Percentiles rank a stretch among this genome's conserved stretches.
Conservation (phyloP, 257 asterid species). For the Handroanthus guayacan region DNA sequence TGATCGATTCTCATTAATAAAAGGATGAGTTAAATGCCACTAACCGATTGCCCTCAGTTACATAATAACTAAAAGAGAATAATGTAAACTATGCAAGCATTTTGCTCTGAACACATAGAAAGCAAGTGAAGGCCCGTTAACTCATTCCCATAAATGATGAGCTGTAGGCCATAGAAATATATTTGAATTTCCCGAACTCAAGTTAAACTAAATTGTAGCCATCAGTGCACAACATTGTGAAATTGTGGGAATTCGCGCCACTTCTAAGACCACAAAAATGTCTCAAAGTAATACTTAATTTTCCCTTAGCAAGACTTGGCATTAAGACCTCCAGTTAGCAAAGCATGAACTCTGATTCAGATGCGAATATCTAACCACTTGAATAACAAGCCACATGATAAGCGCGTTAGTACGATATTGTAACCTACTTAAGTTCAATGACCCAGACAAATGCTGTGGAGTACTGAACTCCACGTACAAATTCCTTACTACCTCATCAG, state of each 20-base stretch:
- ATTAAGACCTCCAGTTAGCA: constrained; percentile 11
- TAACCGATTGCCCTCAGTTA: not conserved
- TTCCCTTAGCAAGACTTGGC: constrained; percentile 7
- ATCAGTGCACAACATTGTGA: constrained; percentile 16
- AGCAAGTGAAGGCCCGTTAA: not conserved
- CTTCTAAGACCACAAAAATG: not conserved
- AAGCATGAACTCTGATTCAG: not conserved
- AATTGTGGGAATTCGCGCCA: not conserved
- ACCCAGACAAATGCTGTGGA: constrained; percentile 16
- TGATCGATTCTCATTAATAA: constrained; percentile 2
- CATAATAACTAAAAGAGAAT: not conserved
- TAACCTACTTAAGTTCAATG: constrained; percentile 7
- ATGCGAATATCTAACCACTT: constrained; percentile 11
- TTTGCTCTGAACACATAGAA: constrained; percentile 8
- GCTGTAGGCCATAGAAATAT: too few species aligned
- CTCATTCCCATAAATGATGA: not conserved
- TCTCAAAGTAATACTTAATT: not conserved
- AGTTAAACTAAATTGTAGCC: constrained; percentile 8
- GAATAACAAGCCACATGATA: not conserved
- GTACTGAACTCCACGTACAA: constrained; percentile 4
- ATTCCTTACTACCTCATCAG: not conserved
- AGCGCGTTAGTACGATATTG: not conserved
- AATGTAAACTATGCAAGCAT: constrained; percentile 17
- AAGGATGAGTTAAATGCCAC: not conserved
- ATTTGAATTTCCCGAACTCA: not conserved